Evolutionary conservation across 306 rosid species (phyloP), one percentile per base, ranked within the genome.

Genomic region (Corylus avellana): DNA sequence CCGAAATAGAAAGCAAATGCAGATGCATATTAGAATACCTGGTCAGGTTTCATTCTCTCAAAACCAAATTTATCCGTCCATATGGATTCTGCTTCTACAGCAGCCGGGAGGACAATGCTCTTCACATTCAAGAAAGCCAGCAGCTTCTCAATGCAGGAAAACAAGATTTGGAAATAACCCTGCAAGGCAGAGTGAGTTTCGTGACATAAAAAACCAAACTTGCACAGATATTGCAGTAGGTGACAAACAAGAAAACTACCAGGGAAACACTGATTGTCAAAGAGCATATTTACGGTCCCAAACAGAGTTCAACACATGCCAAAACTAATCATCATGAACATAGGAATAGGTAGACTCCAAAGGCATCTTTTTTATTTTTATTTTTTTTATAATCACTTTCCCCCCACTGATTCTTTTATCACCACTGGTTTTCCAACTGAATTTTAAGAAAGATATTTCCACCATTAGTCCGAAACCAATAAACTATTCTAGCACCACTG

Each of bases 121-220:
- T 86, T 90, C 72, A 95, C 93, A 70, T 89, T 87, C 85, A 95
- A 74, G 85, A 89, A 91, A 51, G 91, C 87, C 47, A 95, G 86
- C 82, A 95, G 89, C 87, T 88, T 89, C 89, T 93, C 99, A 32
- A 95, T 90, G 84, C 98, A 91, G 13, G 98, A 85, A 84, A 91
- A 95, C 76, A 95, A 85, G 70, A 89, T 84, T 84, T 95, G 99
- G 85, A 91, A 95, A 85, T 95, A 95, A 75, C 99, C 99, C 99
- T 95, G 88, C 81, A 57, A 84, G 35, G 27, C 50, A 8, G 35
- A 75, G 75, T 51, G 35, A 75, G 75, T 51, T 53, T 44, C 57
- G 20, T 18, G 44, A 16, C 22, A 74, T 68, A 14, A 71, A 39
- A 68, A 70, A 18, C 47, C 48, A 63, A 58, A 48, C 17, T 62